A percentile compares a stretch with the other conserved stretches of the same genome.
Conservation (phyloP, 2,329 filamentous ascomycete genomes). For the Alternaria atra region DNA sequence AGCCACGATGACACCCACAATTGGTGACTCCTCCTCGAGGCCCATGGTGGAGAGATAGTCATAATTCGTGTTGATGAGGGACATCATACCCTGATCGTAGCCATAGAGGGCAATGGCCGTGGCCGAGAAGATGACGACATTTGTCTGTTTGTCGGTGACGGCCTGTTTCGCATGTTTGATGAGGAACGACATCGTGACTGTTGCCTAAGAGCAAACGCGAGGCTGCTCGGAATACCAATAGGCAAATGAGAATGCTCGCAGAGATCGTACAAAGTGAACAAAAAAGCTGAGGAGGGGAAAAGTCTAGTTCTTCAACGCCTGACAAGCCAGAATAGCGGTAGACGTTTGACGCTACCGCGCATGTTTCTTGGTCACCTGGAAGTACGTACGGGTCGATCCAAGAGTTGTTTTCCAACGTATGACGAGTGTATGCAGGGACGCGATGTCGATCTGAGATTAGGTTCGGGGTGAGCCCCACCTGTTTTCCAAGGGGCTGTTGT, state of each 20-base stretch:
- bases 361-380: slow-evolving; percentile 27
- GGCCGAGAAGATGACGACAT: slow-evolving; percentile 63
- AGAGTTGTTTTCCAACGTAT: slow-evolving; percentile 16
- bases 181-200: slow-evolving; percentile 13
- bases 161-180: slow-evolving; percentile 17
- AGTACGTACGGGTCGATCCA: slow-evolving; percentile 6
- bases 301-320: background rate
- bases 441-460: slow-evolving; percentile 24
- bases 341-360: slow-evolving; percentile 6
- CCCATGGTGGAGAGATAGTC: slow-evolving; percentile 67
- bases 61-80: slow-evolving; percentile 64
- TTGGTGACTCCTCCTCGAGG: slow-evolving; percentile 58
- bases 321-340: slow-evolving; percentile 5
- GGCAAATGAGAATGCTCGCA: background rate
- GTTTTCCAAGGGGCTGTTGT: slow-evolving; percentile 8
- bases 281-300: background rate
- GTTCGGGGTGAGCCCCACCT: slow-evolving; percentile 14
- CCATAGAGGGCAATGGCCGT: slow-evolving; percentile 65
- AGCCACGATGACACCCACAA: slow-evolving; percentile 68
- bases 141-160: slow-evolving; percentile 52
- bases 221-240: background rate
- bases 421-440: slow-evolving; percentile 28
- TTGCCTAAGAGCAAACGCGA: background rate
- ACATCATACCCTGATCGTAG: slow-evolving; percentile 61
- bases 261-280: background rate